phyloP scores from a whole-genome alignment of 2,329 filamentous ascomycete species.

The Phaeosphaeria sp. region DNA sequence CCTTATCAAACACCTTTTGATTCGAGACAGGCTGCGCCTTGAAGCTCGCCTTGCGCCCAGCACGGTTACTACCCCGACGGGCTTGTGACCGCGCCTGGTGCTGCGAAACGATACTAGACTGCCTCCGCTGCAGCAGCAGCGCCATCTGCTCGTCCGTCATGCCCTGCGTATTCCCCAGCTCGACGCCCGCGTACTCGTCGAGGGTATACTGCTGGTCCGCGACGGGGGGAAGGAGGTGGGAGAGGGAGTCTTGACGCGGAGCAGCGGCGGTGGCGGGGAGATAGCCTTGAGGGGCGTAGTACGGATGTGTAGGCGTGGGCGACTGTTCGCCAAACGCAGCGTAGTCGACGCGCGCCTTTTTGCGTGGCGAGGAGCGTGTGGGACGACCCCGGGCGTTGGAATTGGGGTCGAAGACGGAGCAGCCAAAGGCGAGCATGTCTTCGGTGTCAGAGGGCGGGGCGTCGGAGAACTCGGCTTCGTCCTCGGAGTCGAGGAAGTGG shows the following conservation, averaged over 20 bases:
- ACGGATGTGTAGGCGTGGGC: background rate
- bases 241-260: background rate
- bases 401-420: background rate
- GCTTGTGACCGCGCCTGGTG: background rate
- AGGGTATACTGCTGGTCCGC: background rate
- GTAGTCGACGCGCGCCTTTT: conserved; percentile 21
- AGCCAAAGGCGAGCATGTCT: background rate
- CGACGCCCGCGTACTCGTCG: background rate
- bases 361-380: conserved; percentile 12
- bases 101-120: background rate
- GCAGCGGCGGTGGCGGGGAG: background rate
- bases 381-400: background rate
- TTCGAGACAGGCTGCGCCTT: conserved; percentile 20
- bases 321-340: conserved; percentile 1
- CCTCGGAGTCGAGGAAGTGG: background rate
- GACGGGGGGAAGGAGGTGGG: background rate
- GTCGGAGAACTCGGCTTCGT: background rate
- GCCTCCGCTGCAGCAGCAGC: background rate
- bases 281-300: background rate
- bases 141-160: background rate
- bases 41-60: conserved; percentile 15
- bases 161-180: no score
- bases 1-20: conserved; percentile 15
- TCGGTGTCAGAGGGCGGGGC: conserved; percentile 1
- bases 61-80: no score